Evolutionary conservation across 108 stramenopile species (phyloP).

Genomic region (Cyclostephanos invisitatus): DNA sequence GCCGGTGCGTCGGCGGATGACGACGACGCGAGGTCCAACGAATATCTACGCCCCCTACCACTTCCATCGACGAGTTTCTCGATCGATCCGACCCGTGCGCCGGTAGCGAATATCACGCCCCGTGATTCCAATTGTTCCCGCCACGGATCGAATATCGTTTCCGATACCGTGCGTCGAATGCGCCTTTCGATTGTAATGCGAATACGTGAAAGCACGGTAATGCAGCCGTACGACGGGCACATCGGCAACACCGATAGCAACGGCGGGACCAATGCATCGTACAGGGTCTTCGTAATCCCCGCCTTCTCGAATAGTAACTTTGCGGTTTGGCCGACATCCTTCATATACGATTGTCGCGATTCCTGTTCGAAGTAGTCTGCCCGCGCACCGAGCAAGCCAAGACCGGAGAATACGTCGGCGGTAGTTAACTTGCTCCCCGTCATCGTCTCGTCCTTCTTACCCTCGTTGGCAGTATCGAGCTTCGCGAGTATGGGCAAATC

Average conservation of each 20-base stretch:
- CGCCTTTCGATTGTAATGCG: slow-evolving; percentile 82
- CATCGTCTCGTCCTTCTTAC: background rate
- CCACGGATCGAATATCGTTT: slow-evolving; percentile 83
- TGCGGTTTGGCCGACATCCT: slow-evolving; percentile 73
- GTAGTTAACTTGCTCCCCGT: slow-evolving; percentile 14
- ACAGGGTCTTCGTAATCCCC: slow-evolving; percentile 60
- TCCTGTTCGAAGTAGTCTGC: slow-evolving; percentile 87
- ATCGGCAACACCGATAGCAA: slow-evolving; percentile 82
- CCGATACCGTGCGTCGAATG: slow-evolving; percentile 79
- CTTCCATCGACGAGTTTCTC: slow-evolving; percentile 29
- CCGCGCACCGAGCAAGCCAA: slow-evolving; percentile 74
- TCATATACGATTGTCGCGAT: slow-evolving; percentile 60
- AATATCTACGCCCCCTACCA: too few species aligned
- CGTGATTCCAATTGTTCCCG: slow-evolving; percentile 42
- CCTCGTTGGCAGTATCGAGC: slow-evolving; percentile 51
- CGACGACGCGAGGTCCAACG: slow-evolving; percentile 19
- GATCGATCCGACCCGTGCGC: slow-evolving; percentile 60
- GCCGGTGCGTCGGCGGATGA: background rate
- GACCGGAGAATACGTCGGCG: slow-evolving; percentile 59
- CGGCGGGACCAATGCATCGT: slow-evolving; percentile 76
- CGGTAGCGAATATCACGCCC: slow-evolving; percentile 61
- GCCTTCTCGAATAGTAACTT: slow-evolving; percentile 67
- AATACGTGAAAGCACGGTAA: slow-evolving; percentile 87
- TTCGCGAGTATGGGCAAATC: slow-evolving; percentile 76
- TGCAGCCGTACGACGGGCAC: slow-evolving; percentile 82